Evolutionary conservation across 2,329 filamentous ascomycete species (phyloP).

Genomic region (Pyrenophora tritici-repentis): DNA sequence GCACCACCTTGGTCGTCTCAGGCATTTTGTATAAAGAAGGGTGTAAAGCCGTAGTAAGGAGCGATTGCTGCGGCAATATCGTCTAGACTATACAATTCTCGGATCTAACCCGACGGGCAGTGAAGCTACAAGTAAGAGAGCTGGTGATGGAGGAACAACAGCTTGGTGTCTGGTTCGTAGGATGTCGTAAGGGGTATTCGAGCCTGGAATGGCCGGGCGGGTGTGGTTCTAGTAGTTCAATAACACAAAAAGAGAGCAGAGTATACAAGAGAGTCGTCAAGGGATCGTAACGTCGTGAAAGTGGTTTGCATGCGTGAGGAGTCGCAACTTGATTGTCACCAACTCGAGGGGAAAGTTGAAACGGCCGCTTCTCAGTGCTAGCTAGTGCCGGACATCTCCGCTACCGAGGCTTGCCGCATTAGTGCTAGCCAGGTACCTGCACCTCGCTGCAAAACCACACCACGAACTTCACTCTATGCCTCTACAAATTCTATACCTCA

Average conservation of each 20-base stretch:
- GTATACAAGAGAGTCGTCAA: slow-evolving; percentile 32
- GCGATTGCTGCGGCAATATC: background rate
- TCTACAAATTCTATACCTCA: too few relatives aligned
- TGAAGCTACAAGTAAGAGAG: slow-evolving; percentile 16
- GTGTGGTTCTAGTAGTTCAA: background rate
- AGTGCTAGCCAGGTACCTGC: too few relatives aligned
- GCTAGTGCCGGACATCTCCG: slow-evolving; percentile 22
- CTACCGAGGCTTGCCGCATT: slow-evolving; percentile 10
- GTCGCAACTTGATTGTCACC: slow-evolving; percentile 12
- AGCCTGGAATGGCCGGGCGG: slow-evolving; percentile 1
- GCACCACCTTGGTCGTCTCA: slow-evolving; percentile 68
- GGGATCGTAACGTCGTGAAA: slow-evolving; percentile 41
- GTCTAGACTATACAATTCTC: background rate
- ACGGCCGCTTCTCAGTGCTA: slow-evolving; percentile 11
- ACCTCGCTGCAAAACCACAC: too few relatives aligned
- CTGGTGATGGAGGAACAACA: background rate
- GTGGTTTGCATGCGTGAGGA: slow-evolving; percentile 13
- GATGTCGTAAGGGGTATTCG: slow-evolving; percentile 8
- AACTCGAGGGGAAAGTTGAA: slow-evolving; percentile 23
- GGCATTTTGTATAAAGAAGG: slow-evolving; percentile 29
- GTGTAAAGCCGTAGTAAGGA: background rate
- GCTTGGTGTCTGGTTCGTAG: slow-evolving; percentile 14
- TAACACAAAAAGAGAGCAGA: slow-evolving; percentile 21
- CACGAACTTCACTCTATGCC: too few relatives aligned
- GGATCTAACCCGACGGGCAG: slow-evolving; percentile 13